Conservation (phyloP, 257 asterid species). For the Lycium barbarum region DNA sequence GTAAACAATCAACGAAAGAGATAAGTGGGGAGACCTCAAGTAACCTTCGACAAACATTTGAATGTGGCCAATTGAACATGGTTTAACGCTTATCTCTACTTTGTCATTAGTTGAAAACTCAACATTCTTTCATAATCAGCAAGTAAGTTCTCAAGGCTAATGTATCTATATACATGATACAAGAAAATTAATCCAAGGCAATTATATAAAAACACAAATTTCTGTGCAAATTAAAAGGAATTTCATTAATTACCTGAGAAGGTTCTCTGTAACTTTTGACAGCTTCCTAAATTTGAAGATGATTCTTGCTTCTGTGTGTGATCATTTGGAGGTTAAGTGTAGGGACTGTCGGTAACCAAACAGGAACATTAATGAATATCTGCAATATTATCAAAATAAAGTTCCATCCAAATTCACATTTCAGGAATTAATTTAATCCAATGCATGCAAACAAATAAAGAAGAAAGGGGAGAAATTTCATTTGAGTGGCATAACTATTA, state of each 20-base stretch:
- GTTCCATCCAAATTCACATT: neutral
- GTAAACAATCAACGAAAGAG: too few species aligned
- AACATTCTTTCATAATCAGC: conserved; percentile 72
- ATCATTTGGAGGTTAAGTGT: conserved; percentile 57
- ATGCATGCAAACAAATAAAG: too few species aligned
- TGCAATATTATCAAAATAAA: conserved; percentile 41
- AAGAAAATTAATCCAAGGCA: too few species aligned
- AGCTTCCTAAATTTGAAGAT: conserved; percentile 59
- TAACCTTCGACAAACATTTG: conserved; percentile 57
- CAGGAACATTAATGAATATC: conserved; percentile 71
- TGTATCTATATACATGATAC: too few species aligned
- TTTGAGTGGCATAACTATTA: too few species aligned
- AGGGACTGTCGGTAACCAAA: too few species aligned
- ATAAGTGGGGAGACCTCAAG: too few species aligned
- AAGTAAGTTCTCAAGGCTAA: too few species aligned
- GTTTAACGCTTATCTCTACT: conserved; percentile 61
- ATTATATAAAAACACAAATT: neutral
- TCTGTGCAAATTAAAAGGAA: neutral
- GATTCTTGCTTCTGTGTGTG: conserved; percentile 59
- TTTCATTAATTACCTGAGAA: conserved; percentile 60
- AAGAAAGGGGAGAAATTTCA: too few species aligned
- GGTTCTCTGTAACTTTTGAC: conserved; percentile 60
- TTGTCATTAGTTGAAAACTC: conserved; percentile 73
- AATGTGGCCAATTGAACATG: conserved; percentile 47
- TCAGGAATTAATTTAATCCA: neutral